Evolutionary conservation across 371 early-diverging fungal species (phyloP), one percentile per base, ranked within the genome.

Genomic region (Rhizopus arrhizus): DNA sequence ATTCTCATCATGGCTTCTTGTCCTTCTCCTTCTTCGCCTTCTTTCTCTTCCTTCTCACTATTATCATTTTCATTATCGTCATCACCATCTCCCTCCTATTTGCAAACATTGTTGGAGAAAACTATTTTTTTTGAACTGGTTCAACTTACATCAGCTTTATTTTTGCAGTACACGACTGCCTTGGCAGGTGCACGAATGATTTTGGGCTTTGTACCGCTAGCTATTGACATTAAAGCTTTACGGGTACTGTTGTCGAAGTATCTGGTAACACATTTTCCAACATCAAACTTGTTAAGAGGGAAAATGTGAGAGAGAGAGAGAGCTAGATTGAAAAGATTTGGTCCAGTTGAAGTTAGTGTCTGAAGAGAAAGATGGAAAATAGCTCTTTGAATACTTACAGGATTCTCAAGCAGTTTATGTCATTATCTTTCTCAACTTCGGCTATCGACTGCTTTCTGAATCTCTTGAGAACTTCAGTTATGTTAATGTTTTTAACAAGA

Each of bases 351-450:
- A 55, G 55, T 43, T 41, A 55, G 41, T 55, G 13, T 38, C 2
- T 55, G 43, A 43, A 55, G 55, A 43, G 33, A 55, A 41, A 41
- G 55, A 55, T 10, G 15, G 5, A 55, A 55, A 29, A 43, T 55
- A 55, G 91, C 92, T 34, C 51, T 51, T 35, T 51, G 36, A 28
- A 51, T 33, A 51, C 35, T 51, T 51, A 51, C 51, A 51, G 51
- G 15, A 51, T 51, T 51, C 51, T 31, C 34, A 34, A 51, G 51
- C 28, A 51, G 15, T 51, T 51, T n/a, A 51, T 10, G 4, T 34
- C 13, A 33, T 51, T 51, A 1, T 35, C 1, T 34, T 8, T 35
- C 2, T 51, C 51, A 33, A 34, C 32, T 51, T 51, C 16, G 5
- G 3, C 28, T 8, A 31, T 51, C 13, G 51, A 51, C 10, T 35